phyloP scores from a whole-genome alignment of 352 stramenopile genomes.

The Globisporangium viniferum region DNA sequence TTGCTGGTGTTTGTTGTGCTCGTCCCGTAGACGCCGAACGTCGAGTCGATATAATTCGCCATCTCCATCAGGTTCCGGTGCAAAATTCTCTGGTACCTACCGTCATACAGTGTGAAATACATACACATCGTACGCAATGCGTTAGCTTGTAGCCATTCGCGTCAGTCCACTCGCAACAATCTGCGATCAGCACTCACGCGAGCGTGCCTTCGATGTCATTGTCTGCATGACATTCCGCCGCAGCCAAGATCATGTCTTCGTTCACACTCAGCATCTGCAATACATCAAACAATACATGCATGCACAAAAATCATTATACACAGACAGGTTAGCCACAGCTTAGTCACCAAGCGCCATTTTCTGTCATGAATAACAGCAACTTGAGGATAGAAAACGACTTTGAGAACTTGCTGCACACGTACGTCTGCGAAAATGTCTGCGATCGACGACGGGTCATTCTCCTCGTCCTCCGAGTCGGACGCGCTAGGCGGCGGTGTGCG shows the following conservation, averaged over 20 bases:
- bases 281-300: neutral
- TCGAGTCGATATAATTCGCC: constrained; percentile 73
- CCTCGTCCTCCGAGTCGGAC: constrained; percentile 23
- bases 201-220: constrained; percentile 44
- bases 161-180: no score
- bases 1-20: neutral
- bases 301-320: neutral
- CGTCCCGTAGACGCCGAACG: constrained; percentile 71
- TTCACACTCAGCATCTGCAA: constrained; percentile 70
- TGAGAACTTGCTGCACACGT: constrained; percentile 1
- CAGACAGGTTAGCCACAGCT: neutral
- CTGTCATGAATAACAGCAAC: no score
- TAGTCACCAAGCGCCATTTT: no score
- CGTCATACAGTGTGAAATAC: neutral
- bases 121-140: neutral
- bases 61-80: constrained; percentile 80
- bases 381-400: neutral
- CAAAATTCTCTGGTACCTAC: constrained; percentile 67
- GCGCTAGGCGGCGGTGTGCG: neutral
- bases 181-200: constrained; percentile 30
- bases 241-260: constrained; percentile 63
- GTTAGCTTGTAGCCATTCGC: neutral
- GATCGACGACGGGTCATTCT: constrained; percentile 48
- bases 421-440: constrained; percentile 70
- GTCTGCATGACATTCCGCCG: constrained; percentile 61